These are phyloP conservation scores for Adansonia digitata DNA, from an alignment of 345 rosid genomes.

Conservation along the genomic window DNA sequence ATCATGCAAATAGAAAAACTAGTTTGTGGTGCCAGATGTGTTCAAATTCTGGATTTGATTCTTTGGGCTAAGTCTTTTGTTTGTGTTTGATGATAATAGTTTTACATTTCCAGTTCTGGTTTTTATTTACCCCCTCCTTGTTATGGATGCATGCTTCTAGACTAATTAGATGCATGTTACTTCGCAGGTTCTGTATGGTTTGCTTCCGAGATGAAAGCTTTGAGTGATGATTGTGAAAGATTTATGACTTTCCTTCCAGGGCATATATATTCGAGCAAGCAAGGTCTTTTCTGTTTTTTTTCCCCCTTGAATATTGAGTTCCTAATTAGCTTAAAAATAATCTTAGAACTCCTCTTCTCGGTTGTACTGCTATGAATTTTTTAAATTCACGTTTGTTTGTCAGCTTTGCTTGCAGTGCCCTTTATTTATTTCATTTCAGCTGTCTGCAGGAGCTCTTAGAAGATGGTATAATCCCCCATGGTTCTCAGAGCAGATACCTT, in stretches of 20 bases:
- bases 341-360: background rate
- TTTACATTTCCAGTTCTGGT: background rate
- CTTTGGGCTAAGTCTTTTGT: slow-evolving; percentile 5
- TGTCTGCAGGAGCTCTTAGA: slow-evolving; percentile 54
- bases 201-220: slow-evolving; percentile 94
- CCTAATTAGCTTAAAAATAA: background rate
- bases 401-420: slow-evolving; percentile 1
- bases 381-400: background rate
- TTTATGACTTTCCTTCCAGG: slow-evolving; percentile 72
- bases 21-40: too few relatives aligned
- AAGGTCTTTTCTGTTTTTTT: slow-evolving; percentile 49
- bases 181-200: slow-evolving; percentile 75
- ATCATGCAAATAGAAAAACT: background rate
- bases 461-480: slow-evolving; percentile 84
- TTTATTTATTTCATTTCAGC: slow-evolving; percentile 1
- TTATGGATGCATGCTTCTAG: background rate
- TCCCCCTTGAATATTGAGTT: background rate
- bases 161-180: slow-evolving; percentile 5
- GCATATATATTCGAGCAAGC: slow-evolving; percentile 77
- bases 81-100: slow-evolving; percentile 4
- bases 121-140: background rate
- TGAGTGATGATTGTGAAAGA: slow-evolving; percentile 78
- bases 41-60: background rate
- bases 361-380: background rate
- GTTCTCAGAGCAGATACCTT: slow-evolving; percentile 64